Evolutionary conservation across 148 eudicot species (phyloP).

Genomic region (Camellia sinensis): DNA sequence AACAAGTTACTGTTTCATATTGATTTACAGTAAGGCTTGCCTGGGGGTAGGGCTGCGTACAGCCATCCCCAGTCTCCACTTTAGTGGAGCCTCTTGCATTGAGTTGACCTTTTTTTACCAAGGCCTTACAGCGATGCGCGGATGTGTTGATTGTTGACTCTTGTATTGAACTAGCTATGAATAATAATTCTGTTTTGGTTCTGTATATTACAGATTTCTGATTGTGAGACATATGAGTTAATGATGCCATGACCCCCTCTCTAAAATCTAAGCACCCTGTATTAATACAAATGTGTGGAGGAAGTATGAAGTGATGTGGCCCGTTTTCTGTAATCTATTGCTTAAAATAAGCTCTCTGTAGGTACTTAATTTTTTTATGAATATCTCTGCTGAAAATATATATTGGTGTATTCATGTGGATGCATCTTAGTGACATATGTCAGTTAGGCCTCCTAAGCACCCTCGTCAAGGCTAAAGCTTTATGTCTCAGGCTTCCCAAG

Average conservation of each 20-base stretch:
- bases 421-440: constrained; percentile 12
- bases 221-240: background rate
- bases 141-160: background rate
- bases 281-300: background rate
- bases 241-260: background rate
- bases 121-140: background rate
- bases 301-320: background rate
- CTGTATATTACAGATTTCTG: background rate
- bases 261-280: background rate
- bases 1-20: background rate
- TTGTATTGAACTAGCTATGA: background rate
- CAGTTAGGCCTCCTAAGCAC: constrained; percentile 11
- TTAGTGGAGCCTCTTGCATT: too few species aligned
- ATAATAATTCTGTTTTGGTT: background rate
- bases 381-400: constrained; percentile 3
- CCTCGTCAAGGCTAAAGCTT: constrained; percentile 8
- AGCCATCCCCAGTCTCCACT: too few species aligned
- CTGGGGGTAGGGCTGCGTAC: too few species aligned
- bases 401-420: constrained; percentile 6
- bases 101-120: too few species aligned
- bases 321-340: constrained; percentile 7
- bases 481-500: constrained; percentile 2
- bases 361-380: background rate
- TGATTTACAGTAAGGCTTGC: background rate
- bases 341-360: constrained; percentile 5